Percentiles rank a stretch among this genome's conserved stretches.
Conservation (phyloP, 2,329 filamentous ascomycete genomes). For the Cladosporium sp. region DNA sequence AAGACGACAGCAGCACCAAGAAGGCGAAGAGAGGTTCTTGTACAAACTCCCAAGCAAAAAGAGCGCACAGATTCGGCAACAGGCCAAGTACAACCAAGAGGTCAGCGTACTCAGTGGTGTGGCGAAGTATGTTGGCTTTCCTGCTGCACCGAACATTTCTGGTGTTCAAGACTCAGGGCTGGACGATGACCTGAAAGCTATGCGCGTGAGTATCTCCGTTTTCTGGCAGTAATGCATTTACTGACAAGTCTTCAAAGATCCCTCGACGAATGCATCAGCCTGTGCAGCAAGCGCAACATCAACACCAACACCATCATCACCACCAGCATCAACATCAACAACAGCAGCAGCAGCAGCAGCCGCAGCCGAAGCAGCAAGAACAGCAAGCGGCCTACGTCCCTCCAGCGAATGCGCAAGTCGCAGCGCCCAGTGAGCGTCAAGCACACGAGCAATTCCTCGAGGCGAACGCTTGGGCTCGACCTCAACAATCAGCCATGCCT, state of each 20-base stretch:
- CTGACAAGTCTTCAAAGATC: constrained; percentile 18
- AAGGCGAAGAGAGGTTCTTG: constrained; percentile 75
- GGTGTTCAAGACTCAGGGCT: constrained; percentile 69
- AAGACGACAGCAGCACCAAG: constrained; percentile 68
- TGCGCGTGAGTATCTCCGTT: constrained; percentile 63
- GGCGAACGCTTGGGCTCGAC: constrained; percentile 89
- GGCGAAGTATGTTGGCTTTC: constrained; percentile 94
- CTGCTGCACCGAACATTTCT: constrained; percentile 81
- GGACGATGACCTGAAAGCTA: constrained; percentile 83
- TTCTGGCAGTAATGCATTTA: not conserved
- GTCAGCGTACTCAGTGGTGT: constrained; percentile 87
- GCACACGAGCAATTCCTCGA: constrained; percentile 74
- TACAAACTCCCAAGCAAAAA: constrained; percentile 75
- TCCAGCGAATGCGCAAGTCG: not conserved
- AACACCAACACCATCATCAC: constrained; percentile 22
- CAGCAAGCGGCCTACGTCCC: not conserved
- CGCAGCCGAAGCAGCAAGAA: not conserved
- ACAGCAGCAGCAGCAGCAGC: not conserved
- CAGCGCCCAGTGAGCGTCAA: constrained; percentile 28
- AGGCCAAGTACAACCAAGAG: constrained; percentile 90
- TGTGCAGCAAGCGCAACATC: constrained; percentile 16
- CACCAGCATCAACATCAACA: constrained; percentile 1
- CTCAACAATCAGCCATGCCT: constrained; percentile 75
- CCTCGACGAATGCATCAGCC: constrained; percentile 21
- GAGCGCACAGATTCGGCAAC: constrained; percentile 74